Conservation (phyloP, 2,329 filamentous ascomycete genomes). For the Hymenoscyphus scutula region DNA sequence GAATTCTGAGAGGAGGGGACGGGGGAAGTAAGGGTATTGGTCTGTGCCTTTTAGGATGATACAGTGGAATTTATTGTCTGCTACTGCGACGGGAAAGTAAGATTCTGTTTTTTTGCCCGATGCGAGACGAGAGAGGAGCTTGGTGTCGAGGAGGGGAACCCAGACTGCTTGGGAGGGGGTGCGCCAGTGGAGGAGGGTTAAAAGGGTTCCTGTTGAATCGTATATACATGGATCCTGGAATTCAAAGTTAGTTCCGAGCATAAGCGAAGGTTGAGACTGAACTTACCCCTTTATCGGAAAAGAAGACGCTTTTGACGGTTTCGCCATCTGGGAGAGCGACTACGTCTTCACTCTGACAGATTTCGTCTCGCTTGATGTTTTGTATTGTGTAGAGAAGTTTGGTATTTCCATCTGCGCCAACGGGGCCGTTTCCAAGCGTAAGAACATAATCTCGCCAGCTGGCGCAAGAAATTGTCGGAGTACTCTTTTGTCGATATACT, state of each 20-base stretch:
- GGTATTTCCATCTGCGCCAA: constrained; percentile 73
- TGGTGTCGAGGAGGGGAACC: constrained; percentile 91
- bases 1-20: constrained; percentile 87
- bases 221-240: constrained; percentile 88
- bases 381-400: constrained; percentile 88
- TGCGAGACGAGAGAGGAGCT: constrained; percentile 74
- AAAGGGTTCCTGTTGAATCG: constrained; percentile 83
- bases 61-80: constrained; percentile 90
- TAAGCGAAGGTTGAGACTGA: no score
- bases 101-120: constrained; percentile 82
- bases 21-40: constrained; percentile 87
- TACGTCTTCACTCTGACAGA: constrained; percentile 91
- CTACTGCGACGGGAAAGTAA: constrained; percentile 95
- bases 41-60: constrained; percentile 98
- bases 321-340: constrained; percentile 77
- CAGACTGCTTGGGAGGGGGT: constrained; percentile 80
- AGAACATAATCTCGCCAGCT: constrained; percentile 96
- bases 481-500: constrained; percentile 88
- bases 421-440: constrained; percentile 88
- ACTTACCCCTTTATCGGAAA: constrained; percentile 82
- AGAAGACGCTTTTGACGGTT: constrained; percentile 80
- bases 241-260: constrained; percentile 5
- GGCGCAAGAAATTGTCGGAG: constrained; percentile 85
- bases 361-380: constrained; percentile 88
- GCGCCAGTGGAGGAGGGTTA: constrained; percentile 90